A percentile compares a stretch with the other conserved stretches of the same genome.
phyloP scores from a whole-genome alignment of 768 basidiomycete species.

The Russula vinacea region DNA sequence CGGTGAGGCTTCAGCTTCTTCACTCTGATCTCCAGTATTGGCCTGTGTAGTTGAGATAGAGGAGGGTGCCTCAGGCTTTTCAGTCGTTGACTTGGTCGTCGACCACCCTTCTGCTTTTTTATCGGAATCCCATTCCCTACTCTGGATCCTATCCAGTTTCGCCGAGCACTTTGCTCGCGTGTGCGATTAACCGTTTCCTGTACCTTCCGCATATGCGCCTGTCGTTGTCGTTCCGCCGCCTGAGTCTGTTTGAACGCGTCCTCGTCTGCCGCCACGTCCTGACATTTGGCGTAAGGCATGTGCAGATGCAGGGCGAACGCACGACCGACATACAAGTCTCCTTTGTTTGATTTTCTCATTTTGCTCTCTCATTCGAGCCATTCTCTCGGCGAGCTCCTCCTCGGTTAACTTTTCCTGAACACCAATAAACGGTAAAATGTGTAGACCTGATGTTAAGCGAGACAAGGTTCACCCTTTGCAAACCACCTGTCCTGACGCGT shows the following conservation, averaged over 20 bases:
- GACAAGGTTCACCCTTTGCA: constrained; percentile 54
- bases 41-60: constrained; percentile 16
- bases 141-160: constrained; percentile 76
- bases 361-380: constrained; percentile 66
- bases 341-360: constrained; percentile 77
- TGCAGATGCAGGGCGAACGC: constrained; percentile 3
- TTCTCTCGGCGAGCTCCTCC: constrained; percentile 64
- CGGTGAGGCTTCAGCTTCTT: constrained; percentile 10
- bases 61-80: constrained; percentile 10
- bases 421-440: constrained; percentile 8
- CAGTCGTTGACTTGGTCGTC: background rate
- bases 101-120: constrained; percentile 42
- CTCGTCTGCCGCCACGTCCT: constrained; percentile 83
- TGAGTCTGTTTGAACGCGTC: constrained; percentile 72
- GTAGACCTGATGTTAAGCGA: constrained; percentile 5
- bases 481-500: constrained; percentile 79
- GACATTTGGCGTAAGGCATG: constrained; percentile 5
- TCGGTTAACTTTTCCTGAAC: constrained; percentile 63
- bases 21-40: constrained; percentile 11
- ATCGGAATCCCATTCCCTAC: constrained; percentile 81
- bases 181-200: constrained; percentile 68
- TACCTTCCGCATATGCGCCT: constrained; percentile 56
- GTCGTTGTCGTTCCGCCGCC: constrained; percentile 57
- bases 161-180: constrained; percentile 73
- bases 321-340: constrained; percentile 46